These are phyloP conservation scores for Poronia punctata DNA, from an alignment of 495 filamentous ascomycete genomes.

Conservation along the genomic window DNA sequence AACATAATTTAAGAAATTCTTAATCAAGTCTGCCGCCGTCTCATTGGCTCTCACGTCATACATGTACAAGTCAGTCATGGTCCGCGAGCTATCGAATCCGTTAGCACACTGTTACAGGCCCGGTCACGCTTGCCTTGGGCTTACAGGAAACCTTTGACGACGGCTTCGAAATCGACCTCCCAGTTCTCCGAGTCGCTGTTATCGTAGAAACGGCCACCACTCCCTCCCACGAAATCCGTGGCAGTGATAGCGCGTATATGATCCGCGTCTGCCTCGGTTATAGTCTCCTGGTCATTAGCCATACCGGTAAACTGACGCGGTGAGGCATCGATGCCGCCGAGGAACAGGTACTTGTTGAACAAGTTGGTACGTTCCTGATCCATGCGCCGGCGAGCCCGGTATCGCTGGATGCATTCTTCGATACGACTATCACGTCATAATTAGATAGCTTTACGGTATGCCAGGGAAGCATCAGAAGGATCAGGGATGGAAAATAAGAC, in stretches of 20 bases:
- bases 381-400: constrained; percentile 65
- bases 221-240: constrained; percentile 47
- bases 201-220: constrained; percentile 37
- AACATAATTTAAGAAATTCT: constrained; percentile 86
- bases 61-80: constrained; percentile 16
- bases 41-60: constrained; percentile 21
- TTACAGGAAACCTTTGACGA: constrained; percentile 74
- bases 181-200: constrained; percentile 44
- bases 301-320: constrained; percentile 63
- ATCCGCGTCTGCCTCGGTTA: constrained; percentile 47
- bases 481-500: too few species aligned
- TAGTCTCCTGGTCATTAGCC: constrained; percentile 42
- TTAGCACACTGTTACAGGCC: not conserved
- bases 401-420: constrained; percentile 79
- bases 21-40: constrained; percentile 45
- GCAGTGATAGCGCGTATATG: constrained; percentile 57
- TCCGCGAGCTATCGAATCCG: constrained; percentile 32
- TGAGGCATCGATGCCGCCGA: constrained; percentile 70
- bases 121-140: constrained; percentile 9
- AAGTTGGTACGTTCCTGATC: constrained; percentile 51
- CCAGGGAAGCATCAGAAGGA: too few species aligned
- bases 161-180: constrained; percentile 71
- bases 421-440: constrained; percentile 56
- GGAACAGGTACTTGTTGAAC: constrained; percentile 72
- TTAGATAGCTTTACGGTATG: too few species aligned